A percentile compares a stretch with the other conserved stretches of the same genome.
Conservation (phyloP, 148 eudicot species). For the Rheum nobile region DNA sequence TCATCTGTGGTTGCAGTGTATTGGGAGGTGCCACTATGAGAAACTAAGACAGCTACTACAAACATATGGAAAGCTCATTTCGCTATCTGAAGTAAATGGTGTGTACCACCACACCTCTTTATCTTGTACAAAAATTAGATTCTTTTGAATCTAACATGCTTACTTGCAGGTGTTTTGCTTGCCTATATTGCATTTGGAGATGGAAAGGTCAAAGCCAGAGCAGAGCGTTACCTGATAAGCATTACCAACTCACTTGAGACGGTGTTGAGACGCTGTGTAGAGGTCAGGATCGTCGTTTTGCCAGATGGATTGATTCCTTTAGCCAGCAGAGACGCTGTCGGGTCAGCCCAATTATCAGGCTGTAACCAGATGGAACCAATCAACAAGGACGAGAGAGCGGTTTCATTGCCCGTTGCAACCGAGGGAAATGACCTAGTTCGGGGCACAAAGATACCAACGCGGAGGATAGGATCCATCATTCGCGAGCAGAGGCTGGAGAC, state of each 20-base stretch:
- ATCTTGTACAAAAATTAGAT: no score
- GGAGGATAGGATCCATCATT: conserved; percentile 81
- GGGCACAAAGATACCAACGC: conserved; percentile 45
- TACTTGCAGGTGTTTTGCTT: conserved; percentile 50
- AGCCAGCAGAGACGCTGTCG: conserved; percentile 13
- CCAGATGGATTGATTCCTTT: conserved; percentile 31
- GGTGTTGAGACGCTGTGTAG: conserved; percentile 56
- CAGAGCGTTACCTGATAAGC: conserved; percentile 82
- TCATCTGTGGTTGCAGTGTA: conserved; percentile 71
- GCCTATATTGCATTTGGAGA: conserved; percentile 75
- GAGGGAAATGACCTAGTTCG: conserved; percentile 15
- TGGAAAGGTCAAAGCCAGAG: conserved; percentile 62
- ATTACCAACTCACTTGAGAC: conserved; percentile 83
- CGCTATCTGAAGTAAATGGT: conserved; percentile 83
- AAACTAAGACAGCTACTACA: conserved; percentile 73
- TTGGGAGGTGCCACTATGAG: conserved; percentile 82
- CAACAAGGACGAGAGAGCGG: conserved; percentile 2
- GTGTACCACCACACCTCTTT: conserved; percentile 6
- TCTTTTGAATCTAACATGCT: not conserved
- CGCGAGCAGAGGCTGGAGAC: conserved; percentile 90
- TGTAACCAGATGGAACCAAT: no score
- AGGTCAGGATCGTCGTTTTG: conserved; percentile 57
- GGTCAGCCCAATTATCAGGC: conserved; percentile 16
- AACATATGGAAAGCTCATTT: conserved; percentile 63
- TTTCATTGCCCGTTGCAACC: conserved; percentile 14